Evolutionary conservation across 345 rosid genomes (phyloP).

Genomic region (Murraya koenigii): DNA sequence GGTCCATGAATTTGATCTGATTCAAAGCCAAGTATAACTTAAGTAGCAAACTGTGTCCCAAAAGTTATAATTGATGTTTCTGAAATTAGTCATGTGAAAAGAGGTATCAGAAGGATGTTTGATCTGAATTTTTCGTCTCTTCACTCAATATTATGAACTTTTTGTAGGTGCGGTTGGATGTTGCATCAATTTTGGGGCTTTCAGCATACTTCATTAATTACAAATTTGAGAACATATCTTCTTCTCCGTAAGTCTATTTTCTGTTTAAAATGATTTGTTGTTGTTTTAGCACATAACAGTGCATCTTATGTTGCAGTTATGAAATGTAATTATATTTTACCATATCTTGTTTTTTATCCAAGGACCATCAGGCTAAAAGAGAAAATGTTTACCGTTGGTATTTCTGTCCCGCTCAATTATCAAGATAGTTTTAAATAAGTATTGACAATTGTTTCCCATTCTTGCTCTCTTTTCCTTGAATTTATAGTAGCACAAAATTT

Average conservation of each 20-base stretch:
- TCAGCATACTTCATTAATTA: constrained; percentile 85
- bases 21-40: neutral
- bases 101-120: neutral
- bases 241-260: constrained; percentile 70
- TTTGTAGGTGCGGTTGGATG: constrained; percentile 84
- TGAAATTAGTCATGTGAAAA: neutral
- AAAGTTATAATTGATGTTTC: neutral
- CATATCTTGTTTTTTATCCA: neutral
- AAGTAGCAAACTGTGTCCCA: neutral
- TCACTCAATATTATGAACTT: constrained; percentile 14
- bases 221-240: constrained; percentile 80
- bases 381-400: neutral
- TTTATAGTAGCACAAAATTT: neutral
- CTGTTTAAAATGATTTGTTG: neutral
- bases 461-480: neutral
- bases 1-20: constrained; percentile 5
- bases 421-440: neutral
- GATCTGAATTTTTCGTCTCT: neutral
- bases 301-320: neutral
- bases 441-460: neutral
- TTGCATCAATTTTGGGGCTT: constrained; percentile 83
- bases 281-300: neutral
- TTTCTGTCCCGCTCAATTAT: neutral
- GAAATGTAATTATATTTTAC: neutral
- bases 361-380: neutral